A percentile compares a stretch with the other conserved stretches of the same genome.
Evolutionary conservation across 2,329 filamentous ascomycete genomes (phyloP).

Genomic region (Monosporascus sp.): DNA sequence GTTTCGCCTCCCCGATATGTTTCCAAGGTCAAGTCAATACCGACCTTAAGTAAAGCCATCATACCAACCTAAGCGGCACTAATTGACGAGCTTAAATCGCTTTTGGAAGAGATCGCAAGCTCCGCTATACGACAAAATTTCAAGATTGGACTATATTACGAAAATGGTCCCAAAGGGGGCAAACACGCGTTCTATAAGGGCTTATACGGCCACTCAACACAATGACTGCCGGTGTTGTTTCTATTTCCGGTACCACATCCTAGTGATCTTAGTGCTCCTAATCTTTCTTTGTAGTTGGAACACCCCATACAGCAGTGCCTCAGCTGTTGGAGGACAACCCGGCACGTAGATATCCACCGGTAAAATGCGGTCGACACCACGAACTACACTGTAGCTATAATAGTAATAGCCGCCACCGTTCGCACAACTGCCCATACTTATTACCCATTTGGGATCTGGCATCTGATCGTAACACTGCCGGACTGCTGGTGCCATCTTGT

Average conservation of each 20-base stretch:
- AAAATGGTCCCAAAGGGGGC: neutral
- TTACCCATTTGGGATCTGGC: constrained; percentile 87
- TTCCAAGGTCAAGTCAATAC: too few species aligned
- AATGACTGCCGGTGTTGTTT: neutral
- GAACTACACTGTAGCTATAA: constrained; percentile 73
- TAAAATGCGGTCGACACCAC: constrained; percentile 71
- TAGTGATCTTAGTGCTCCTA: constrained; percentile 50
- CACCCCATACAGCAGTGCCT: constrained; percentile 63
- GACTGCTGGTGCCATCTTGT: constrained; percentile 92
- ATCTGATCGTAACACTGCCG: constrained; percentile 93
- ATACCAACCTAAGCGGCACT: too few species aligned
- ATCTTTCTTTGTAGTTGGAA: constrained; percentile 76
- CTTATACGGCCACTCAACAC: neutral
- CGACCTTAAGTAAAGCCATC: too few species aligned
- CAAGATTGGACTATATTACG: too few species aligned
- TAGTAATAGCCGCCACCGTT: constrained; percentile 85
- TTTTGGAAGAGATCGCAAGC: too few species aligned
- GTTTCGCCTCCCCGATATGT: too few species aligned
- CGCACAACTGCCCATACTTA: constrained; percentile 78
- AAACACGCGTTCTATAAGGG: neutral
- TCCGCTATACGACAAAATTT: too few species aligned
- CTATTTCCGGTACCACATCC: constrained; percentile 56
- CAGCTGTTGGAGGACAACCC: constrained; percentile 60
- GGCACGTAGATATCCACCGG: constrained; percentile 78
- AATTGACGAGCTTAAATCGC: too few species aligned